Evolutionary conservation across 1,284 basidiomycete species (phyloP).

Genomic region (Ustilago cynodontis): DNA sequence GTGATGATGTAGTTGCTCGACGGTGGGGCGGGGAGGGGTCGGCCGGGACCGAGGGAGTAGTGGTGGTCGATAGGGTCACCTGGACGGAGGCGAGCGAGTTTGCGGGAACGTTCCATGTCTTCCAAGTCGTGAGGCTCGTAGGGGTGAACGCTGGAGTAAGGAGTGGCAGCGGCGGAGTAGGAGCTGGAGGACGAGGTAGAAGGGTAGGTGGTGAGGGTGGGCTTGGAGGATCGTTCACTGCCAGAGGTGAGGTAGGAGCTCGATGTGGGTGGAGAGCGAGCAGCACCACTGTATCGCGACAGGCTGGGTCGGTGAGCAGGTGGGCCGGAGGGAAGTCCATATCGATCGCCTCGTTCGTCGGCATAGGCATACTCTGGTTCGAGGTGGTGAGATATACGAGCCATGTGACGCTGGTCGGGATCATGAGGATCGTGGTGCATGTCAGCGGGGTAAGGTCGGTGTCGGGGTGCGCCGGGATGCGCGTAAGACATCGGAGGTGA

Average conservation of each 20-base stretch:
- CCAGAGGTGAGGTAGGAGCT: constrained; percentile 31
- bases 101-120: constrained; percentile 35
- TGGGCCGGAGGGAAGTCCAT: constrained; percentile 16
- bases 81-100: constrained; percentile 21
- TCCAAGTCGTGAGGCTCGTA: constrained; percentile 40
- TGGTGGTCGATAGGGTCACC: constrained; percentile 1
- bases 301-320: constrained; percentile 29
- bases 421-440: constrained; percentile 29
- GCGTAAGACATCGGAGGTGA: constrained; percentile 29
- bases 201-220: constrained; percentile 22
- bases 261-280: constrained; percentile 24
- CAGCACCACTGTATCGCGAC: constrained; percentile 16
- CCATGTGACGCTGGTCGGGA: constrained; percentile 15
- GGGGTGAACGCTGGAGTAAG: constrained; percentile 14
- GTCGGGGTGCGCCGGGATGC: constrained; percentile 19
- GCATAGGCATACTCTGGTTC: constrained; percentile 30
- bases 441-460: constrained; percentile 29
- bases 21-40: neutral
- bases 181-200: constrained; percentile 28
- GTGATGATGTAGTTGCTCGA: constrained; percentile 19
- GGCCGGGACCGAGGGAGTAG: constrained; percentile 1
- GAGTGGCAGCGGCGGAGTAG: constrained; percentile 16
- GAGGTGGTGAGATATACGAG: constrained; percentile 17
- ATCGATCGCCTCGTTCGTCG: constrained; percentile 27
- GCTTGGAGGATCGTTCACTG: constrained; percentile 42